A percentile compares a stretch with the other conserved stretches of the same genome.
Conservation (phyloP, 805 yeast species). For the Candida awuae region DNA sequence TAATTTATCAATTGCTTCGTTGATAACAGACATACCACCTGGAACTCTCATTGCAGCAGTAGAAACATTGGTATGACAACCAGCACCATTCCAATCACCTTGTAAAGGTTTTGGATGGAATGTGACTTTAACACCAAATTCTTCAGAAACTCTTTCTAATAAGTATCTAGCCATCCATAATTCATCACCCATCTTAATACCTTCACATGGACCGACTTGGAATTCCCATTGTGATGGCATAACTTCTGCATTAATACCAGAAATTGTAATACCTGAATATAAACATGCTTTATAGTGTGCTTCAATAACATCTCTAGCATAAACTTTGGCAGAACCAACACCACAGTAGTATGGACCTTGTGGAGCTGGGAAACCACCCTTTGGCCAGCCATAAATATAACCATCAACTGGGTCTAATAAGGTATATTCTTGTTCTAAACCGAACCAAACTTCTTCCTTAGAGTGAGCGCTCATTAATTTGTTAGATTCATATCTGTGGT, state of each 20-base stretch:
- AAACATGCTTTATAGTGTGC: slow-evolving; percentile 99
- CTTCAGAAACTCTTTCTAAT: slow-evolving; percentile 93
- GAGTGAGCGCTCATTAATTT: slow-evolving; percentile 90
- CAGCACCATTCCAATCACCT: slow-evolving; percentile 99
- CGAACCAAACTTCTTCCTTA: slow-evolving; percentile 87
- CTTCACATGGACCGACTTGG: slow-evolving; percentile 98
- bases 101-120: slow-evolving; percentile 98
- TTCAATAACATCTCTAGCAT: slow-evolving; percentile 96
- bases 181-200: slow-evolving; percentile 95
- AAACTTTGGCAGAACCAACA: slow-evolving; percentile 97
- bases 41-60: slow-evolving; percentile 84
- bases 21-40: slow-evolving; percentile 95
- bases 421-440: slow-evolving; percentile 98
- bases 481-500: slow-evolving; percentile 96
- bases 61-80: slow-evolving; percentile 98
- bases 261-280: slow-evolving; percentile 80
- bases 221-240: slow-evolving; percentile 99
- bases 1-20: slow-evolving; percentile 85
- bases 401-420: slow-evolving; percentile 78
- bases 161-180: slow-evolving; percentile 94
- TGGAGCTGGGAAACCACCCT: slow-evolving; percentile 99
- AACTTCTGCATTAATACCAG: slow-evolving; percentile 98
- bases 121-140: slow-evolving; percentile 96
- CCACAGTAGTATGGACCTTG: slow-evolving; percentile 99
- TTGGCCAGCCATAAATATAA: slow-evolving; percentile 96